These are phyloP conservation scores for Teratosphaeria pseudoeucalypti DNA, from an alignment of 2,329 filamentous ascomycete species.

Conservation along the genomic window DNA sequence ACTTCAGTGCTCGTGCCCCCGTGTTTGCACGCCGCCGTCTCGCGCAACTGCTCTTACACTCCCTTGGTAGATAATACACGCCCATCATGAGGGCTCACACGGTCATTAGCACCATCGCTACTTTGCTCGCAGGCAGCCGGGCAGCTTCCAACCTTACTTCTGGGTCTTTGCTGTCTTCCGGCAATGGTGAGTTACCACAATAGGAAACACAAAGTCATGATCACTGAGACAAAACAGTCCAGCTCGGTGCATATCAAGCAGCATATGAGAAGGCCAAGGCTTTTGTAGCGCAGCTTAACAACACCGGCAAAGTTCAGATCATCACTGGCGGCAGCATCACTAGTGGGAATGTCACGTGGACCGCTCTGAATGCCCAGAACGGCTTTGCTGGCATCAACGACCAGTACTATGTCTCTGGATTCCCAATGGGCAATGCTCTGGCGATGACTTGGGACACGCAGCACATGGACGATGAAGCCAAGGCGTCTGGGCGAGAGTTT, in stretches of 20 bases:
- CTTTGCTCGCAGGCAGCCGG: background rate
- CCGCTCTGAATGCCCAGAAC: conserved; percentile 32
- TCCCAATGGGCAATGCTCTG: conserved; percentile 60
- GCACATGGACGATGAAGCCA: conserved; percentile 42
- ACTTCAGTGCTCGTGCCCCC: background rate
- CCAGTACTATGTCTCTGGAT: conserved; percentile 65
- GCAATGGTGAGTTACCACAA: background rate
- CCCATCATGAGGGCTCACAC: background rate
- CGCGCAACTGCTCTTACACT: background rate
- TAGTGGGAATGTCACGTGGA: conserved; percentile 50
- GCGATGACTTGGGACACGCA: conserved; percentile 43
- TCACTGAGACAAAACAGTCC: background rate
- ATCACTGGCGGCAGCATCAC: conserved; percentile 43
- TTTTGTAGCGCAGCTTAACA: conserved; percentile 24
- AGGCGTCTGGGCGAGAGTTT: conserved; percentile 39
- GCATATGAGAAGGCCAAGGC: conserved; percentile 22
- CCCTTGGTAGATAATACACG: background rate
- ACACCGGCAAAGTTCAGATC: conserved; percentile 26
- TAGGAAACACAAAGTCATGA: background rate
- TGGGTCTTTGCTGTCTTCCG: background rate
- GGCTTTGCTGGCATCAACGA: conserved; percentile 51
- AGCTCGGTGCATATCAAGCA: background rate
- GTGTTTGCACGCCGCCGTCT: background rate
- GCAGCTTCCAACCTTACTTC: background rate
- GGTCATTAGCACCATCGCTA: background rate